A percentile compares a stretch with the other conserved stretches of the same genome.
phyloP scores from a whole-genome alignment of 257 asterid species.

The Solanum tacnaense region DNA sequence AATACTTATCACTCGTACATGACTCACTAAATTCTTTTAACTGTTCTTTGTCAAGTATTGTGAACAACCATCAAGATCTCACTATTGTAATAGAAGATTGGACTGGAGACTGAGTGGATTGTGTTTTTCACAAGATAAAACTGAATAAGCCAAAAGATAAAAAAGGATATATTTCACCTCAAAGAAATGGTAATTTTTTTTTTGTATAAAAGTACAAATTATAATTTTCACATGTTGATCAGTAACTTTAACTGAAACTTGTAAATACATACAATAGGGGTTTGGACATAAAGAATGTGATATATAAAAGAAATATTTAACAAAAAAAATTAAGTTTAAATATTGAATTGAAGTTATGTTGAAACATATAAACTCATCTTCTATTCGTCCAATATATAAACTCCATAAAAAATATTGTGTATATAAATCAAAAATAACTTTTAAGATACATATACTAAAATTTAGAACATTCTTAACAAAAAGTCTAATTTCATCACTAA shows the following conservation, averaged over 20 bases:
- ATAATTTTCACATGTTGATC: background rate
- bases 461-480: too few relatives aligned
- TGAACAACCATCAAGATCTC: background rate
- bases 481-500: background rate
- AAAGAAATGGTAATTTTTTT: background rate
- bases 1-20: too few relatives aligned
- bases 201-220: background rate
- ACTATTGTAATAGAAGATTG: background rate
- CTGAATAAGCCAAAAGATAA: background rate
- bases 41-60: too few relatives aligned
- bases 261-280: background rate
- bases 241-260: background rate
- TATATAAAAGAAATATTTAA: background rate
- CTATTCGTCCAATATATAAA: too few relatives aligned
- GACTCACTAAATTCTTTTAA: background rate
- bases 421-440: background rate
- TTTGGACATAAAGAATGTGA: background rate
- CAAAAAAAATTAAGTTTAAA: background rate
- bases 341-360: background rate
- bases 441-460: background rate
- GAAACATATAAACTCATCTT: too few relatives aligned
- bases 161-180: background rate
- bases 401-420: too few relatives aligned
- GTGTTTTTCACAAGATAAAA: background rate
- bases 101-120: slow-evolving; percentile 12